A percentile compares a stretch with the other conserved stretches of the same genome.
These are phyloP conservation scores for Apiotrichum laibachii DNA, from an alignment of 1,284 basidiomycete species.

Conservation along the genomic window DNA sequence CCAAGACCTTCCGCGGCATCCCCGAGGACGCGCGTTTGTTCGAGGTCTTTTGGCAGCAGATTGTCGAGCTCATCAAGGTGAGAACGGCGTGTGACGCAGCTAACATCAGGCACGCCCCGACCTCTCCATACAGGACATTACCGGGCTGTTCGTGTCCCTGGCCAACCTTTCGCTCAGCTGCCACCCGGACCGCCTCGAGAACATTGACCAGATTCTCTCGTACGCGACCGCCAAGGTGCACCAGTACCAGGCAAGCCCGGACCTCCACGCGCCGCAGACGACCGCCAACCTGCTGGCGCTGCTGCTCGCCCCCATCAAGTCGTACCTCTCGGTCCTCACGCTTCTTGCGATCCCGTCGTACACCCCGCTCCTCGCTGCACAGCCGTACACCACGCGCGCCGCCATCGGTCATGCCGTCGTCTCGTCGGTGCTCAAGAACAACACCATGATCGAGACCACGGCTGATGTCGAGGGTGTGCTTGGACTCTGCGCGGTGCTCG, in stretches of 20 bases:
- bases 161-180: slow-evolving; percentile 90
- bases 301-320: slow-evolving; percentile 85
- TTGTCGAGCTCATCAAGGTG: slow-evolving; percentile 94
- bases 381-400: slow-evolving; percentile 82
- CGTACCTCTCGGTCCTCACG: slow-evolving; percentile 88
- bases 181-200: slow-evolving; percentile 90
- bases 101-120: slow-evolving; percentile 78
- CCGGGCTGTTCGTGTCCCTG: slow-evolving; percentile 85
- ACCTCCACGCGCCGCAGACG: slow-evolving; percentile 80
- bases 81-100: slow-evolving; percentile 19
- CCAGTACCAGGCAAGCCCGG: slow-evolving; percentile 77
- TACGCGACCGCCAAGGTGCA: slow-evolving; percentile 82
- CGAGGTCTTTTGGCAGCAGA: slow-evolving; percentile 96
- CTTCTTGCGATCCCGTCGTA: slow-evolving; percentile 88
- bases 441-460: slow-evolving; percentile 82
- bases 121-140: slow-evolving; percentile 90
- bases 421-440: slow-evolving; percentile 88
- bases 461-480: slow-evolving; percentile 89
- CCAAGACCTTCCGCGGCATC: slow-evolving; percentile 72
- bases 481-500: slow-evolving; percentile 82
- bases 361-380: slow-evolving; percentile 71
- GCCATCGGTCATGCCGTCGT: slow-evolving; percentile 88
- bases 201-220: slow-evolving; percentile 86
- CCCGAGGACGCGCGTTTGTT: slow-evolving; percentile 89
- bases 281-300: slow-evolving; percentile 83